These are phyloP conservation scores for Globisporangium middletonii DNA, from an alignment of 352 stramenopile species.

Conservation along the genomic window DNA sequence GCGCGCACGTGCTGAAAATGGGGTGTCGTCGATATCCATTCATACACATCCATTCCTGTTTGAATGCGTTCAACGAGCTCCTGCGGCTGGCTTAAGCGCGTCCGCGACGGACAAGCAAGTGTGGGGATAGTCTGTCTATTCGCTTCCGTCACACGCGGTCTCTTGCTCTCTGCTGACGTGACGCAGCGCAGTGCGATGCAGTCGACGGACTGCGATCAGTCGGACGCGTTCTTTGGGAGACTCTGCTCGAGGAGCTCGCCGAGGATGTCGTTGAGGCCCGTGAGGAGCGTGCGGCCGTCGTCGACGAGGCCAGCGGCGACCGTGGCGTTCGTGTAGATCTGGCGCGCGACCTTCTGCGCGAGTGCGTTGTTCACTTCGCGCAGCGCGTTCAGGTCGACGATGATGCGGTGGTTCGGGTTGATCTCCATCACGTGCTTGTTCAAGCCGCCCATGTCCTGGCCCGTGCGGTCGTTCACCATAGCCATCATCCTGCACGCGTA, in stretches of 20 bases:
- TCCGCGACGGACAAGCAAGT: too few relatives aligned
- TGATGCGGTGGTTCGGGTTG: conserved; percentile 97
- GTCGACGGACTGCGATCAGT: too few relatives aligned
- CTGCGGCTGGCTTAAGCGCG: too few relatives aligned
- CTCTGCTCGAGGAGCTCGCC: conserved; percentile 75
- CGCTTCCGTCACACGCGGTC: too few relatives aligned
- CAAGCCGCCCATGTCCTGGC: conserved; percentile 39
- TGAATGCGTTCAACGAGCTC: too few relatives aligned
- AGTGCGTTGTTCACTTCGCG: conserved; percentile 79
- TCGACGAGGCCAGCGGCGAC: conserved; percentile 98
- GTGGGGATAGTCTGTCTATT: too few relatives aligned
- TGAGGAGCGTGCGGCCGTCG: conserved; percentile 96
- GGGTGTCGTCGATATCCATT: too few relatives aligned
- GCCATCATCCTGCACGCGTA: conserved; percentile 91
- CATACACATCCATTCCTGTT: too few relatives aligned
- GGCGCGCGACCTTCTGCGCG: conserved; percentile 76
- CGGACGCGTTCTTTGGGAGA: conserved; percentile 36
- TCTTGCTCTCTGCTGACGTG: too few relatives aligned
- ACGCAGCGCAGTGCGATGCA: too few relatives aligned
- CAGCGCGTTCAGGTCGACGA: conserved; percentile 90
- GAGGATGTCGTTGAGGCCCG: conserved; percentile 95
- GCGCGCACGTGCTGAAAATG: too few relatives aligned
- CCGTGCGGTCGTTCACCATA: conserved; percentile 91
- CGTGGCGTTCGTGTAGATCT: conserved; percentile 98
- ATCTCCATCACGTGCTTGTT: conserved; percentile 97